Conservation (phyloP, 2,329 filamentous ascomycete genomes). For the Tolypocladium inflatum region DNA sequence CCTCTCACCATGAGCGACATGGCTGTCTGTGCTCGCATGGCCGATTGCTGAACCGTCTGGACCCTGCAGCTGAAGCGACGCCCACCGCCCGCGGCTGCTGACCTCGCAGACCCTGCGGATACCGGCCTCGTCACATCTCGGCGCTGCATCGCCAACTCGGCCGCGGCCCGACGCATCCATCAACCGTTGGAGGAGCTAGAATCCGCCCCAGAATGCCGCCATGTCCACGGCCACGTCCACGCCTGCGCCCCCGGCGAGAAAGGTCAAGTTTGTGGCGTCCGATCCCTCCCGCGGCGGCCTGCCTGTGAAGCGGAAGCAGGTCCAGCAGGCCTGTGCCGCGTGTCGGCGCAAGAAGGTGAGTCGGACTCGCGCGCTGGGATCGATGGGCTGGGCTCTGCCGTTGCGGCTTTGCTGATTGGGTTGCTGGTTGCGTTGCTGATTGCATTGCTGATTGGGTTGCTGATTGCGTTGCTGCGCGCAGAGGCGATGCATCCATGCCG, state of each 20-base stretch:
- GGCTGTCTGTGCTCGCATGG: not conserved
- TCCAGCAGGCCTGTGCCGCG: conserved; percentile 44
- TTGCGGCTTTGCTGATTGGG: not conserved
- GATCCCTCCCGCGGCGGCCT: conserved; percentile 39
- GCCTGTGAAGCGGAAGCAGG: conserved; percentile 50
- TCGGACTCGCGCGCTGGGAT: not conserved
- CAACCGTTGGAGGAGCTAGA: not conserved
- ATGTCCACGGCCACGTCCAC: conserved; percentile 8
- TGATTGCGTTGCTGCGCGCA: conserved; percentile 6
- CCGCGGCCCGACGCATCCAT: not conserved
- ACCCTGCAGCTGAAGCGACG: not conserved
- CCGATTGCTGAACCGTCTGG: not conserved
- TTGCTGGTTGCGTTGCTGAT: no score
- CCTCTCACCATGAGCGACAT: not conserved
- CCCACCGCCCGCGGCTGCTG: not conserved
- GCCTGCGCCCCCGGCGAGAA: conserved; percentile 4
- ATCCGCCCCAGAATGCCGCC: conserved; percentile 5
- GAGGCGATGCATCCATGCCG: conserved; percentile 35
- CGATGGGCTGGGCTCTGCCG: not conserved
- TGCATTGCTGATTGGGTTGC: not conserved
- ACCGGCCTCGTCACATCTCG: not conserved
- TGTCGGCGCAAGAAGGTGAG: conserved; percentile 47
- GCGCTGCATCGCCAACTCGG: not conserved
- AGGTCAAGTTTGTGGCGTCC: conserved; percentile 48
- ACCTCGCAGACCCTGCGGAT: not conserved